phyloP scores from a whole-genome alignment of 2,329 filamentous ascomycete species.

The Phymatotrichopsis omnivora region DNA sequence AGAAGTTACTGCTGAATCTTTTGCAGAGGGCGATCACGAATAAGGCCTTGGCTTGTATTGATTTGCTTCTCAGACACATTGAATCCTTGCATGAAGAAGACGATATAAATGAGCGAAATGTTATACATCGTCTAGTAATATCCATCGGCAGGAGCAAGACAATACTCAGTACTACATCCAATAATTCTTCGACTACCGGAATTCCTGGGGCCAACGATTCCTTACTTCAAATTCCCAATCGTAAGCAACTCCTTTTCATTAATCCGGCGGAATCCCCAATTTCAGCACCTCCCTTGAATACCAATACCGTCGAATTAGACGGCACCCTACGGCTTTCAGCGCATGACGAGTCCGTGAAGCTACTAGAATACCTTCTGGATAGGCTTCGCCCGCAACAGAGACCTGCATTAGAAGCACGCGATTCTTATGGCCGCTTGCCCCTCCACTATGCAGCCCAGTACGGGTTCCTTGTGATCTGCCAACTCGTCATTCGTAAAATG shows the following conservation, averaged over 20 bases:
- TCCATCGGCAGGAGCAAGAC: constrained; percentile 70
- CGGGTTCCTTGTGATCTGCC: constrained; percentile 81
- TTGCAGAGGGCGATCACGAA: constrained; percentile 66
- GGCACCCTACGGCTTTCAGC: constrained; percentile 44
- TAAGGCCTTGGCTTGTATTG: constrained; percentile 58
- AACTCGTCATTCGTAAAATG: constrained; percentile 79
- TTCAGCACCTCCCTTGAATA: constrained; percentile 50
- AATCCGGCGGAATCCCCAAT: constrained; percentile 64
- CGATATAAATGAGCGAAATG: constrained; percentile 90
- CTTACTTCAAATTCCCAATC: constrained; percentile 9
- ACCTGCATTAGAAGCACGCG: constrained; percentile 54
- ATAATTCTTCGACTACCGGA: constrained; percentile 39
- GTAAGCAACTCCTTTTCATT: constrained; percentile 49
- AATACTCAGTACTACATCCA: constrained; percentile 39
- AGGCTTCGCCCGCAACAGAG: constrained; percentile 58
- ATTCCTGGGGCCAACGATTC: constrained; percentile 36
- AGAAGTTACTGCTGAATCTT: constrained; percentile 60
- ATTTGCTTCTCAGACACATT: constrained; percentile 58
- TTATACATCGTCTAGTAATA: constrained; percentile 84
- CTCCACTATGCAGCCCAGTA: constrained; percentile 93
- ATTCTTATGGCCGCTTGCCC: constrained; percentile 72
- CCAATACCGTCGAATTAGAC: constrained; percentile 53
- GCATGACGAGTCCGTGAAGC: constrained; percentile 63
- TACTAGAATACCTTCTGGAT: constrained; percentile 55
- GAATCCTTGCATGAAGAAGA: constrained; percentile 71